Evolutionary conservation across 257 asterid species (phyloP).

Genomic region (Nicotiana benthamiana): DNA sequence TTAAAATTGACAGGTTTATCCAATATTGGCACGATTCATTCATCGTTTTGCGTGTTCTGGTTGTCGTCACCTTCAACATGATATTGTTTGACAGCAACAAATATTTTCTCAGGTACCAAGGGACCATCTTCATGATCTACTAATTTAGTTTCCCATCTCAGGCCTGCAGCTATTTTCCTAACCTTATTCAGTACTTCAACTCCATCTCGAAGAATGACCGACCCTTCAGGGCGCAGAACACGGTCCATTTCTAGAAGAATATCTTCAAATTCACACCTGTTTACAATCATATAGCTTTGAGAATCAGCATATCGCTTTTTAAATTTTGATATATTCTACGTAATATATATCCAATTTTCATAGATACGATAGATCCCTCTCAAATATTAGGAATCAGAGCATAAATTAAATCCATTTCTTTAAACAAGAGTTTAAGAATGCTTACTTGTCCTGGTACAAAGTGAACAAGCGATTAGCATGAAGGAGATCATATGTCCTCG

Average conservation of each 20-base stretch:
- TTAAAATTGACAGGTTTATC: neutral
- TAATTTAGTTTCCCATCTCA: slow-evolving; percentile 80
- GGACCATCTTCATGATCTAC: slow-evolving; percentile 92
- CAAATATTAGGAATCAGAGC: neutral
- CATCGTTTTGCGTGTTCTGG: slow-evolving; percentile 27
- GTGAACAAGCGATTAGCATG: slow-evolving; percentile 70
- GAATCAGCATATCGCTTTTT: neutral
- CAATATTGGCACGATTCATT: slow-evolving; percentile 18
- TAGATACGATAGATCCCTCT: neutral
- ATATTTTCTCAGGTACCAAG: slow-evolving; percentile 74
- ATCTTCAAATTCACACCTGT: slow-evolving; percentile 80
- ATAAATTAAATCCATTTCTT: neutral
- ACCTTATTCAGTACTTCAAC: slow-evolving; percentile 73
- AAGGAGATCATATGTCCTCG: slow-evolving; percentile 83
- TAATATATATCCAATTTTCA: neutral
- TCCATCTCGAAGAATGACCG: slow-evolving; percentile 61
- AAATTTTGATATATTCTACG: neutral
- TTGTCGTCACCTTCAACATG: slow-evolving; percentile 40
- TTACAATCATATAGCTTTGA: neutral
- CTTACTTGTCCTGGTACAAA: slow-evolving; percentile 75
- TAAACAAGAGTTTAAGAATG: neutral
- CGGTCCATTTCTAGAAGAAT: slow-evolving; percentile 90
- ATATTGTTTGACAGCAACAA: slow-evolving; percentile 61
- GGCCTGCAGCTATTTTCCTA: slow-evolving; percentile 51
- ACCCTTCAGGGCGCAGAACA: slow-evolving; percentile 77